Evolutionary conservation across 352 stramenopile genomes (phyloP).

Genomic region (Pythium volutum): DNA sequence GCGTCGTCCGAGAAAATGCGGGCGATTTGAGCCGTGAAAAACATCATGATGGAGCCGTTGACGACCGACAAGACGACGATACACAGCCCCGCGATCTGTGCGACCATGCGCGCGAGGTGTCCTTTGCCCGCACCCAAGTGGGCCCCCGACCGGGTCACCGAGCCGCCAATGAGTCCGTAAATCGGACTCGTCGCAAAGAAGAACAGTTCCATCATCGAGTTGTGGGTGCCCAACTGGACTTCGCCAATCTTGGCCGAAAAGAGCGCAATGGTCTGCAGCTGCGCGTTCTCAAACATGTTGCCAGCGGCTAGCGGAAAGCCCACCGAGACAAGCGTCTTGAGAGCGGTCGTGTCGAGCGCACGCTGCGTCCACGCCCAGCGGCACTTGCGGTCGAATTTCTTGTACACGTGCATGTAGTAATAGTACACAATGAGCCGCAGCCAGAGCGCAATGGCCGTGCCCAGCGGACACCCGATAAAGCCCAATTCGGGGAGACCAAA

Average conservation of each 20-base stretch:
- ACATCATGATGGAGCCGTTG: conserved; percentile 48
- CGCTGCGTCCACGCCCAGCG: conserved; percentile 52
- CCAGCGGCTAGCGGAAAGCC: conserved; percentile 53
- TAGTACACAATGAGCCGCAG: conserved; percentile 51
- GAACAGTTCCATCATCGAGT: conserved; percentile 86
- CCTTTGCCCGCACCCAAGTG: conserved; percentile 56
- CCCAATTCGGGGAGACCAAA: conserved; percentile 57
- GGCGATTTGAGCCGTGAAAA: conserved; percentile 43
- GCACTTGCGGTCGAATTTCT: conserved; percentile 45
- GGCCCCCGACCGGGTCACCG: conserved; percentile 59
- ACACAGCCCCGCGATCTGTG: conserved; percentile 47
- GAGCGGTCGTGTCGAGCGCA: conserved; percentile 30
- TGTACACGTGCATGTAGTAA: conserved; percentile 68
- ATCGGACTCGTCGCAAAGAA: conserved; percentile 86
- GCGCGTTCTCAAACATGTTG: conserved; percentile 76
- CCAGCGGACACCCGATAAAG: conserved; percentile 77
- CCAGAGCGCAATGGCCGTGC: conserved; percentile 53
- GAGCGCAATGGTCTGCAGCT: conserved; percentile 76
- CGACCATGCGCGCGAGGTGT: conserved; percentile 41
- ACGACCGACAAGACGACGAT: conserved; percentile 40
- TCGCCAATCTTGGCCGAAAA: conserved; percentile 70
- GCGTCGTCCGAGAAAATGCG: conserved; percentile 69
- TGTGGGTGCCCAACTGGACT: conserved; percentile 72
- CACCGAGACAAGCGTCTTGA: conserved; percentile 48
- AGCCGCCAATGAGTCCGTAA: conserved; percentile 61